Evolutionary conservation across 805 yeast species (phyloP).

Genomic region (Ogataea pilisensis): DNA sequence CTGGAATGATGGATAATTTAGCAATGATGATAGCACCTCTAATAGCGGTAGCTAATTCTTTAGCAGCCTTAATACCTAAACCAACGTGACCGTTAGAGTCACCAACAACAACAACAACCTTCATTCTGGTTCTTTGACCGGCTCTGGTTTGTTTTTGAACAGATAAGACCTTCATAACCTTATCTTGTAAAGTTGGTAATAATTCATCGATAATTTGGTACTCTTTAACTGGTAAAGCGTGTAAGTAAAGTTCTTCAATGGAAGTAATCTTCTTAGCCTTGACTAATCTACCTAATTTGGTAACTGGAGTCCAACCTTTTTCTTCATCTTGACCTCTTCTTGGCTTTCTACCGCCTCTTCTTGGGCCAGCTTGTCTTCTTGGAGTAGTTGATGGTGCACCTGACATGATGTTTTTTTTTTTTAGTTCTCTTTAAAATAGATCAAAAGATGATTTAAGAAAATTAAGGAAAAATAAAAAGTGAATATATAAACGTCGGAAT

Average conservation of each 20-base stretch:
- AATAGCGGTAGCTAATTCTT: constrained; percentile 99
- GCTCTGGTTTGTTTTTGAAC: constrained; percentile 99
- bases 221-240: constrained; percentile 99
- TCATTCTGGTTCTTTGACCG: constrained; percentile 99
- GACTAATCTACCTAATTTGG: constrained; percentile 99
- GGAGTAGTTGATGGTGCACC: constrained; percentile 40
- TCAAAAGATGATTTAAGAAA: background rate
- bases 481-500: constrained; percentile 45
- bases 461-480: constrained; percentile 3
- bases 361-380: constrained; percentile 56
- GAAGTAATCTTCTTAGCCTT: constrained; percentile 97
- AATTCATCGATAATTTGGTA: constrained; percentile 96
- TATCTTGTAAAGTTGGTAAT: constrained; percentile 94
- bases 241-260: constrained; percentile 97
- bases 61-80: constrained; percentile 99
- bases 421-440: background rate
- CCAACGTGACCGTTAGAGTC: constrained; percentile 99
- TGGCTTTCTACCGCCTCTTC: constrained; percentile 57
- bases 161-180: constrained; percentile 99
- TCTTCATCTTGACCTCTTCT: constrained; percentile 86
- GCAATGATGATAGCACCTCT: constrained; percentile 99
- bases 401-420: constrained; percentile 42
- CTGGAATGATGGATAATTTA: constrained; percentile 97
- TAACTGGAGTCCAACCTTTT: constrained; percentile 99
- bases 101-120: constrained; percentile 99